Evolutionary conservation across 768 basidiomycete species (phyloP).

Genomic region (Fibroporia radiculosa): DNA sequence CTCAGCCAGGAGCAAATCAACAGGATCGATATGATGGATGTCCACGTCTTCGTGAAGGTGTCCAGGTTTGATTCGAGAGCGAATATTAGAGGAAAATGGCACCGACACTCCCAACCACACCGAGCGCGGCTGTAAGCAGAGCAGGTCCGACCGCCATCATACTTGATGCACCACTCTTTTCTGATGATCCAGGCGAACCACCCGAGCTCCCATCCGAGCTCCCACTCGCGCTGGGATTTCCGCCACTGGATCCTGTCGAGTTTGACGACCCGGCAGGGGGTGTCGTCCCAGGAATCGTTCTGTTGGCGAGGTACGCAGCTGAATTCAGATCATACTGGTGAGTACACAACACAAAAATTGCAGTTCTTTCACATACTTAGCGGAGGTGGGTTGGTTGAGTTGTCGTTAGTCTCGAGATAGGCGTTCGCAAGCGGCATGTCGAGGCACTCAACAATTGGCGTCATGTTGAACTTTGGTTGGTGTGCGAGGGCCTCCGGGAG

Average conservation of each 20-base stretch:
- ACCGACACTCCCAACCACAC: not conserved
- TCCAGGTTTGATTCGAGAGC: not conserved
- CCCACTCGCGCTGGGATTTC: not conserved
- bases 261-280: not conserved
- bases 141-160: not conserved
- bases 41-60: no score
- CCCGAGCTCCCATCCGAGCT: not conserved
- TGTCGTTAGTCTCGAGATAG: conserved; percentile 80
- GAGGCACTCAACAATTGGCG: conserved; percentile 66
- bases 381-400: conserved; percentile 51
- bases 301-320: not conserved
- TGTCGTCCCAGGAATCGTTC: not conserved
- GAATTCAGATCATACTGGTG: no score
- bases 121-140: not conserved
- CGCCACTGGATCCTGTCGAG: not conserved
- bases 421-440: conserved; percentile 52
- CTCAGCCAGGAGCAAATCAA: no score
- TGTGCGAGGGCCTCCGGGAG: conserved; percentile 72
- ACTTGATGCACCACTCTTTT: not conserved
- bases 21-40: no score
- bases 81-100: not conserved
- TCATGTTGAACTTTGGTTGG: conserved; percentile 55
- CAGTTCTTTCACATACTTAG: not conserved
- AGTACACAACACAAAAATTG: not conserved
- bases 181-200: no score